Percentiles rank a stretch among this genome's conserved stretches.
Conservation (phyloP, 73 alveolate species). For the Paramecium biaurelia region DNA sequence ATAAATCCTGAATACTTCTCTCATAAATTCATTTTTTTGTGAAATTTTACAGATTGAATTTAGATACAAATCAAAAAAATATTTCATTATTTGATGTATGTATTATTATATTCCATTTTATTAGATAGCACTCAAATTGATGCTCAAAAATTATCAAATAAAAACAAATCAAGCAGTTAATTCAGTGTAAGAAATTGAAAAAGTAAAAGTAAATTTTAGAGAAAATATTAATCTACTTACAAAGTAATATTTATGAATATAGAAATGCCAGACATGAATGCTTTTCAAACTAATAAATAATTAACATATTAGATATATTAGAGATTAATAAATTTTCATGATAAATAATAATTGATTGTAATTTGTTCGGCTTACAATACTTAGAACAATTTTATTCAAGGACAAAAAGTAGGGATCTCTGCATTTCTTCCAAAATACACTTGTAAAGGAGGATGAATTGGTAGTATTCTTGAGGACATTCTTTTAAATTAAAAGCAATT, state of each 20-base stretch:
- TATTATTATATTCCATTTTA: conserved; percentile 2
- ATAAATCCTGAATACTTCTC: background rate
- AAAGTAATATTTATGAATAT: conserved; percentile 1
- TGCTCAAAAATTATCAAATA: background rate
- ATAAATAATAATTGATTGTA: background rate
- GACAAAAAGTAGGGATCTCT: background rate
- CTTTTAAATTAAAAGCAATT: background rate
- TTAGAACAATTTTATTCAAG: background rate
- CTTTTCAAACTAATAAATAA: background rate
- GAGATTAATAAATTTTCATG: background rate
- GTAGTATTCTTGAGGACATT: background rate
- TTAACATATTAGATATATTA: background rate
- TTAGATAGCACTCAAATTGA: background rate
- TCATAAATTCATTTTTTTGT: background rate
- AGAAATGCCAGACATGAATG: conserved; percentile 6
- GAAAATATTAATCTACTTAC: background rate
- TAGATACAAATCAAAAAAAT: background rate
- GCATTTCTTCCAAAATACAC: conserved; percentile 17
- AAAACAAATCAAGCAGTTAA: background rate
- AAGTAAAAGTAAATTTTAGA: background rate
- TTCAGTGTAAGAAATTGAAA: background rate
- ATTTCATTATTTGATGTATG: background rate
- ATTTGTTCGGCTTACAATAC: conserved; percentile 36
- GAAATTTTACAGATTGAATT: background rate
- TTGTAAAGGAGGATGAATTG: background rate